Evolutionary conservation across 768 basidiomycete species (phyloP), one percentile per base, ranked within the genome.

Genomic region (Lactifluus pinguis): DNA sequence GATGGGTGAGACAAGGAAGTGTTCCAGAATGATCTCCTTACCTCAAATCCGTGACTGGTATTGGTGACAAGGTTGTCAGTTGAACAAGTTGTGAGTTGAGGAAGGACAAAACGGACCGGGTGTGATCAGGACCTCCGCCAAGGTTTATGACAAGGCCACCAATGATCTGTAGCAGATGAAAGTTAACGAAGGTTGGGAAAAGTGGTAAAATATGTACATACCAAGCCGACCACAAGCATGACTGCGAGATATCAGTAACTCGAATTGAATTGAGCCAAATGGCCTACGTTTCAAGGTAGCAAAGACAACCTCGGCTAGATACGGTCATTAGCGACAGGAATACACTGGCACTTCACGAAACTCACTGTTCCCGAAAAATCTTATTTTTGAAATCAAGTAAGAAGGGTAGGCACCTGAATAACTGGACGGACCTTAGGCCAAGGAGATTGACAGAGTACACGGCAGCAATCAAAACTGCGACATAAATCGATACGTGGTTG

Each of bases 141-240:
- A 63, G 41, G 36, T 53, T 65, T 25, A 65, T 49, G 32, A 51
- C 59, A 25, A 65, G 62, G 17, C 65, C 65, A 2, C 65, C 65
- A 34, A 65, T 65, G 52, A 65, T 47, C 65, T 63, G 45, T 14
- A 15, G 11, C 3, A 13, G 36, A n/a, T 9, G n/a, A 34, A 10
- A n/a, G 19, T 41, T 57, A 49, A 38, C 3, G 5, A 29, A 4
- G 38, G 34, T 29, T 17, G 17, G 32, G 25, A 29, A 25, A 49
- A 38, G 7, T 10, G 17, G 11, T 9, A 11, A 52, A 29, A 41
- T 1, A 36, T 1, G n/a, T n/a, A 45, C 59, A n/a, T 17, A 60
- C 65, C 36, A 64, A 44, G n/a, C 65, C 65, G 44, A 56, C 52
- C 30, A 65, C 65, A 34, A 65, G 65, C 59, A 65, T 65, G 29